These are phyloP conservation scores for Trypanosoma conorhini DNA, from an alignment of 208 protist genomes.

Conservation along the genomic window DNA sequence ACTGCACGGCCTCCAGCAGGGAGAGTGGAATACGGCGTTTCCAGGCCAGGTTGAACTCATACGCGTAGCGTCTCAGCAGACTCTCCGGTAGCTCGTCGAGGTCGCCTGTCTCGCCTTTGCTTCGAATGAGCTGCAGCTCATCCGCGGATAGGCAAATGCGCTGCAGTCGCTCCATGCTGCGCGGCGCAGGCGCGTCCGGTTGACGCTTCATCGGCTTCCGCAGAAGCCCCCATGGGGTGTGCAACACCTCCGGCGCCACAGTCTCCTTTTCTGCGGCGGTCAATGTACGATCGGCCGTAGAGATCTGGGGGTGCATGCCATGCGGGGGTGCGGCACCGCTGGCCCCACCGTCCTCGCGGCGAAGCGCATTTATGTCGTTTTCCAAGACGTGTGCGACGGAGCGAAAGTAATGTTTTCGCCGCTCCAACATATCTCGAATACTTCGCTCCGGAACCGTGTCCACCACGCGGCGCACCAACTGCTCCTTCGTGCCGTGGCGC, in stretches of 20 bases:
- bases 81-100: conserved; percentile 84
- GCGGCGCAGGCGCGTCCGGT: conserved; percentile 12
- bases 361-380: conserved; percentile 48
- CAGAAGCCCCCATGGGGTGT: conserved; percentile 87
- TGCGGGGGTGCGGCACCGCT: not conserved
- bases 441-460: conserved; percentile 44
- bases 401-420: conserved; percentile 85
- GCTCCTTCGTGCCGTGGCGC: conserved; percentile 71
- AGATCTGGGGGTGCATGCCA: not conserved
- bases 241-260: conserved; percentile 59
- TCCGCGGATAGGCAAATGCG: conserved; percentile 56
- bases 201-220: conserved; percentile 58
- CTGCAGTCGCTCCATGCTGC: conserved; percentile 59
- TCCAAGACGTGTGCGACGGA: conserved; percentile 79
- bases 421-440: conserved; percentile 79
- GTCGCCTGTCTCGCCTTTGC: conserved; percentile 57
- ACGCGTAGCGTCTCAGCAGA: conserved; percentile 85
- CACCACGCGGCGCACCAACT: conserved; percentile 76
- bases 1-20: conserved; percentile 77
- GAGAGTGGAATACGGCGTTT: conserved; percentile 66
- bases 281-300: conserved; percentile 45
- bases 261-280: conserved; percentile 42
- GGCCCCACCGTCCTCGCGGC: conserved; percentile 32
- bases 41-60: conserved; percentile 82
- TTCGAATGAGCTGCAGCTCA: conserved; percentile 66